These are phyloP conservation scores for Avena sativa DNA, from an alignment of 176 grass and related monocot genomes.

Conservation along the genomic window DNA sequence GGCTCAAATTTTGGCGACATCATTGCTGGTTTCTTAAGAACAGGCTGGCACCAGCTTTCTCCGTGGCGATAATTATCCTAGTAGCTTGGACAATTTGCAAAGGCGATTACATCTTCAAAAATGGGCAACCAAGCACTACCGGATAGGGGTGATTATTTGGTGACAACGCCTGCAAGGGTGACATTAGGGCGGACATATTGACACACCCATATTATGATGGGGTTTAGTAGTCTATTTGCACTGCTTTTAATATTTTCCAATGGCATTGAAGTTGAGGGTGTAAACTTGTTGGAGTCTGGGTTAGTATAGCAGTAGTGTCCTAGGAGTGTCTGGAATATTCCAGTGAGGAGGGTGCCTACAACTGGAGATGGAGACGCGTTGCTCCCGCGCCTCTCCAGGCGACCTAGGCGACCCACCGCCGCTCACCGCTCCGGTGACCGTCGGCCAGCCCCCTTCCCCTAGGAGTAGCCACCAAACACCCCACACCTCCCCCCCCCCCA, in stretches of 20 bases:
- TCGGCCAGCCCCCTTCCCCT: no score
- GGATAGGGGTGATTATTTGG: neutral
- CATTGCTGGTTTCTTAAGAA: neutral
- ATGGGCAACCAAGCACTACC: neutral
- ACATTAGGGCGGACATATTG: neutral
- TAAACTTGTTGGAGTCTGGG: neutral
- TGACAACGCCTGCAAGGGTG: neutral
- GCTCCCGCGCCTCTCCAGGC: no score
- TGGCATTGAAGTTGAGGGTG: neutral
- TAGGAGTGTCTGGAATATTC: no score
- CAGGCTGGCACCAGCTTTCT: neutral
- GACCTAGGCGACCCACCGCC: no score
- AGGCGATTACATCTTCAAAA: neutral
- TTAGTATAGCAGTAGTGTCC: no score
- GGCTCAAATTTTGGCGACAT: neutral
- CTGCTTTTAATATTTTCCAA: neutral
- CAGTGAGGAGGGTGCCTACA: no score
- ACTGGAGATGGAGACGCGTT: no score
- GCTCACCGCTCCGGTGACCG: no score
- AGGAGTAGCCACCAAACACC: no score
- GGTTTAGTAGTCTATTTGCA: neutral
- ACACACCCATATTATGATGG: neutral
- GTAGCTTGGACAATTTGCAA: neutral
- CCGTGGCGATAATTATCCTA: neutral
- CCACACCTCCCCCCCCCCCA: no score